These are phyloP conservation scores for Phytophthora hybrid DNA, from an alignment of 352 stramenopile genomes.

Conservation along the genomic window DNA sequence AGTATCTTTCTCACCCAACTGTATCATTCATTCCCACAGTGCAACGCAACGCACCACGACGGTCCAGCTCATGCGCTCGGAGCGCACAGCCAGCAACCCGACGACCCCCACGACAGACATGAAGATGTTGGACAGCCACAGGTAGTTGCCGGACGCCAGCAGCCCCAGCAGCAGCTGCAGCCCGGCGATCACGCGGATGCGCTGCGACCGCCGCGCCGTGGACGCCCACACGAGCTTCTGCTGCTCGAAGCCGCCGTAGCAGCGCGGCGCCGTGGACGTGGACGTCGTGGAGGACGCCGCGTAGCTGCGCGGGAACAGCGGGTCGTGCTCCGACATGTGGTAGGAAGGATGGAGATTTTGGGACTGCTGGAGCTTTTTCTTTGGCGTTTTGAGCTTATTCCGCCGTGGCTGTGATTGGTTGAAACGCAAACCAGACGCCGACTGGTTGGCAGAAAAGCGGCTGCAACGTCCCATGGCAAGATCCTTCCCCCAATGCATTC, in stretches of 20 bases:
- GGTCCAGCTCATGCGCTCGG: conserved; percentile 83
- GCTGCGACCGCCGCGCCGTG: conserved; percentile 65
- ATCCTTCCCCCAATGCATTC: background rate
- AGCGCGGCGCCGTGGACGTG: conserved; percentile 47
- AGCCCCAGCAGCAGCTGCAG: conserved; percentile 69
- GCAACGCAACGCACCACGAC: conserved; percentile 57
- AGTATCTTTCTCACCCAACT: conserved; percentile 11
- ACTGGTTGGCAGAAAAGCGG: background rate
- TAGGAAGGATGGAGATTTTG: background rate
- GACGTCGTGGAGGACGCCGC: conserved; percentile 46
- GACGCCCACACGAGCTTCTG: conserved; percentile 82
- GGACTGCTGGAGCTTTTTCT: background rate
- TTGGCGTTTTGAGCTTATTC: background rate
- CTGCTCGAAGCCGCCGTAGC: conserved; percentile 80
- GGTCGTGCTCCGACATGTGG: conserved; percentile 38
- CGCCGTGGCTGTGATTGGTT: background rate
- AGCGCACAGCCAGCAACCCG: conserved; percentile 73
- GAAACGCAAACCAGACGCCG: background rate
- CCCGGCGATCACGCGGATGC: conserved; percentile 69
- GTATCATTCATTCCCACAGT: conserved; percentile 1
- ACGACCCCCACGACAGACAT: conserved; percentile 72
- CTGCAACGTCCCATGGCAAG: background rate
- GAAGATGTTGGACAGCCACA: conserved; percentile 84
- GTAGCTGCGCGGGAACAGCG: conserved; percentile 46
- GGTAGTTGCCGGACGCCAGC: conserved; percentile 71